Evolutionary conservation across 179 eudicot genomes (phyloP), one percentile per base, ranked within the genome.

Genomic region (Beta corolliflora): DNA sequence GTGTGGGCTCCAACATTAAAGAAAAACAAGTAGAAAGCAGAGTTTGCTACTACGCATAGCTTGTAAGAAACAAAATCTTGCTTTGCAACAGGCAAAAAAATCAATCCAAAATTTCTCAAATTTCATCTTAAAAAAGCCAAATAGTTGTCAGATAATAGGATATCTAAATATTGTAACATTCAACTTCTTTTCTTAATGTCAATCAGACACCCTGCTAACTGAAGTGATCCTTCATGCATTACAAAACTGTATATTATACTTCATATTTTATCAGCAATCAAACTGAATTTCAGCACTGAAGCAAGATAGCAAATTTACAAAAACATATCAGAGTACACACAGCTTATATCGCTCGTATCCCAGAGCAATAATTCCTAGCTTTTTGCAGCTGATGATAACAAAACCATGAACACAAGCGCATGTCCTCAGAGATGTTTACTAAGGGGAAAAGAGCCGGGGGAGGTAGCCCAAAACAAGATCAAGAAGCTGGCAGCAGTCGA

Each of bases 401-500:
- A 52, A 25, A 2, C 63, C 77, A 54, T 23, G 5, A 56, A 10
- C 19, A 68, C 18, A 60, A 64, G 68, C 52, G 75, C 75, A 71
- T 50, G 9, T 71, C 29, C 59, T 73, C 36, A 73, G 61, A 73
- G 8, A 11, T 52, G 60, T 7, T 0, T 21, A 53, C 29, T 25
- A 21, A 7, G 7, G n/a, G 15, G 5, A 4, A 29, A n/a, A 12
- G 15, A 12, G 5, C 12, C 36, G 5, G 36, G 14, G 56, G 2
- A 4, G 54, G 41, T 9, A 52, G 36, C 61, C 41, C 29, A 14
- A 19, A 75, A 11, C 50, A 19, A 56, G 64, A 44, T 89, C 79
- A 92, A 71, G 89, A 79, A 65, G 85, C 56, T 80, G 87, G 73
- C 45, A 78, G 76, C 61, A 85, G 71, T 10, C 89, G 76, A 53